These are phyloP conservation scores for Phyllosticta citriasiana DNA, from an alignment of 2,329 filamentous ascomycete genomes.

Conservation along the genomic window DNA sequence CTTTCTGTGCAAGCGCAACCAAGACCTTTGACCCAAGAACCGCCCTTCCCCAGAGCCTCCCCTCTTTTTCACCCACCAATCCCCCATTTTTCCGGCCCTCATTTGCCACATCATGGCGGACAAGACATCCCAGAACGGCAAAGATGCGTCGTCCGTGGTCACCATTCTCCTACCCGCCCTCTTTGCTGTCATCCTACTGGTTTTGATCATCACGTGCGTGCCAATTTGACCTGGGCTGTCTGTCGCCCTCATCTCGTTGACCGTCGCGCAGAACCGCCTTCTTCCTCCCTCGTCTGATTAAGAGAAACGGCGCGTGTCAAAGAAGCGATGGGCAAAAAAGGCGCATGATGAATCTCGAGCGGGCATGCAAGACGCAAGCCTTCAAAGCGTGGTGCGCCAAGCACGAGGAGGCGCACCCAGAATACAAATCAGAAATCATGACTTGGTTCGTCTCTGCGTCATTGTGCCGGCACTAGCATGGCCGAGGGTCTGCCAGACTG, in stretches of 20 bases:
- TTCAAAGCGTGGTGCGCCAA: slow-evolving; percentile 24
- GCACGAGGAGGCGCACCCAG: slow-evolving; percentile 4
- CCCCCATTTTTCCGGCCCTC: background rate
- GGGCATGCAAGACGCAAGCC: slow-evolving; percentile 20
- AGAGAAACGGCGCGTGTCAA: slow-evolving; percentile 13
- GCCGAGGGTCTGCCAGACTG: background rate
- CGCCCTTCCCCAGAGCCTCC: background rate
- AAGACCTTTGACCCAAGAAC: background rate
- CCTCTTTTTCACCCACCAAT: background rate
- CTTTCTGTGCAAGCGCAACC: background rate
- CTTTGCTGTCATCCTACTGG: slow-evolving; percentile 21
- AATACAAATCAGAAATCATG: slow-evolving; percentile 8
- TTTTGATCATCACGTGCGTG: slow-evolving; percentile 22
- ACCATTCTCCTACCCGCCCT: slow-evolving; percentile 24
- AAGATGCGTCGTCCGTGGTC: slow-evolving; percentile 10
- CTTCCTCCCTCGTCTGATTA: slow-evolving; percentile 7
- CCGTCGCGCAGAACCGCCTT: slow-evolving; percentile 1
- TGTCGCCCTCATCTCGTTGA: background rate
- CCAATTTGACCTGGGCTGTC: background rate
- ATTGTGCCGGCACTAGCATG: slow-evolving; percentile 2
- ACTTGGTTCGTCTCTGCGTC: slow-evolving; percentile 4
- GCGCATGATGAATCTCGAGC: slow-evolving; percentile 23
- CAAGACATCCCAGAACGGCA: background rate
- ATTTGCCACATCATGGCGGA: slow-evolving; percentile 1
- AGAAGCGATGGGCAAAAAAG: slow-evolving; percentile 18